Percentiles rank a stretch among this genome's conserved stretches.
phyloP scores from a whole-genome alignment of 176 grass and related monocot species.

The Rhynchospora pubera region DNA sequence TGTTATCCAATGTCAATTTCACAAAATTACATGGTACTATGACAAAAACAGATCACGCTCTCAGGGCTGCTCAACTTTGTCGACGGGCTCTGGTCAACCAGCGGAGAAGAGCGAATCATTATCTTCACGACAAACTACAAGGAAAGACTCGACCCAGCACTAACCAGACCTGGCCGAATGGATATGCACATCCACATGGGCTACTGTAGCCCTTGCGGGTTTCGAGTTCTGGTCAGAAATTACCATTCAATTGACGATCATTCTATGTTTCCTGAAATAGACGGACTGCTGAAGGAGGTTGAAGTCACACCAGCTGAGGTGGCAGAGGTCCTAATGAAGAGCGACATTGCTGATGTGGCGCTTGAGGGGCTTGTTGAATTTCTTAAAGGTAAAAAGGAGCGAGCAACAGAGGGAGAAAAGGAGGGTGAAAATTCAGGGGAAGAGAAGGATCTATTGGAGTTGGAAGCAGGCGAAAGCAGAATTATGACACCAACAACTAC shows the following conservation, averaged over 20 bases:
- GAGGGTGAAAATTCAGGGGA: conserved; percentile 8
- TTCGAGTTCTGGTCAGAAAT: conserved; percentile 58
- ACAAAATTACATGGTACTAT: conserved; percentile 1
- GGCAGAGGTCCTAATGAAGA: conserved; percentile 67
- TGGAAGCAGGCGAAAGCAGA: not conserved
- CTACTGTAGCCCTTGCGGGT: conserved; percentile 53
- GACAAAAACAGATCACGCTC: conserved; percentile 45
- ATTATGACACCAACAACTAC: not conserved
- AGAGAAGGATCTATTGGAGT: conserved; percentile 11
- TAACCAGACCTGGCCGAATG: conserved; percentile 71
- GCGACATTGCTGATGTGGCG: conserved; percentile 35
- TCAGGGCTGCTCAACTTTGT: conserved; percentile 83
- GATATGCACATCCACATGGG: conserved; percentile 90
- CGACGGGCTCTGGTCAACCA: conserved; percentile 70
- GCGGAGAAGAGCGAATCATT: conserved; percentile 77
- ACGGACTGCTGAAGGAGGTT: conserved; percentile 50
- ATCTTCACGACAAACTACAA: conserved; percentile 83
- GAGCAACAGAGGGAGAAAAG: conserved; percentile 22
- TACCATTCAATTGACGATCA: conserved; percentile 54
- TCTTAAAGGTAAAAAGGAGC: conserved; percentile 42
- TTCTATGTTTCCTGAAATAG: conserved; percentile 42
- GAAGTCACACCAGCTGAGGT: conserved; percentile 68
- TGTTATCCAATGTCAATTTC: not conserved
- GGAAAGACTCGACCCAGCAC: conserved; percentile 63
- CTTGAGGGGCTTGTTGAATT: conserved; percentile 47